phyloP scores from a whole-genome alignment of 2,329 filamentous ascomycete species.

The Trichoderma simmonsii region DNA sequence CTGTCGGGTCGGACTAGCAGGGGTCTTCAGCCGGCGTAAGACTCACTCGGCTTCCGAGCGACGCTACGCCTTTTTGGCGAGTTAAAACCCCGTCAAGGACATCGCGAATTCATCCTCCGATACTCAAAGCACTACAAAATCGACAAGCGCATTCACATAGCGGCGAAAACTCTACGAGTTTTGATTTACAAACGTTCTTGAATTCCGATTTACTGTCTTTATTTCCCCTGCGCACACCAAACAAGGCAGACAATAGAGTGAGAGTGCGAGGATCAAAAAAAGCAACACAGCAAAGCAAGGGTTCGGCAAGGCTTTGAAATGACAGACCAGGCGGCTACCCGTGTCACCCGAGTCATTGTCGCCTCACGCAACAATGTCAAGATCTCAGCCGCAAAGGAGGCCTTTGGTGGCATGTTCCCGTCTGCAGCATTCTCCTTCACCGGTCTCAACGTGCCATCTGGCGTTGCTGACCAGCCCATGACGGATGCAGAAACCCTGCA shows the following conservation, averaged over 20 bases:
- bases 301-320: neutral
- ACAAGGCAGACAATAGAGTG: neutral
- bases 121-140: neutral
- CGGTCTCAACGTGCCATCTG: constrained; percentile 35
- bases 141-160: neutral
- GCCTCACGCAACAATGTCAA: constrained; percentile 42
- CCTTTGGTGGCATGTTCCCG: constrained; percentile 38
- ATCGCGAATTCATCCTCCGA: neutral
- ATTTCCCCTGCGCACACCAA: neutral
- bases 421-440: constrained; percentile 24
- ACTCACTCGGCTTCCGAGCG: neutral
- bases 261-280: neutral
- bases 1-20: neutral
- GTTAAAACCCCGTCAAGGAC: neutral
- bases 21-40: neutral
- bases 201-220: neutral
- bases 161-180: neutral
- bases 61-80: neutral
- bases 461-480: constrained; percentile 40
- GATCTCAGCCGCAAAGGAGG: constrained; percentile 35
- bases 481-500: constrained; percentile 38
- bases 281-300: neutral
- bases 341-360: constrained; percentile 28
- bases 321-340: neutral
- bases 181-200: neutral